Evolutionary conservation across 768 basidiomycete species (phyloP).

Genomic region (Xerocomus spinulosus): DNA sequence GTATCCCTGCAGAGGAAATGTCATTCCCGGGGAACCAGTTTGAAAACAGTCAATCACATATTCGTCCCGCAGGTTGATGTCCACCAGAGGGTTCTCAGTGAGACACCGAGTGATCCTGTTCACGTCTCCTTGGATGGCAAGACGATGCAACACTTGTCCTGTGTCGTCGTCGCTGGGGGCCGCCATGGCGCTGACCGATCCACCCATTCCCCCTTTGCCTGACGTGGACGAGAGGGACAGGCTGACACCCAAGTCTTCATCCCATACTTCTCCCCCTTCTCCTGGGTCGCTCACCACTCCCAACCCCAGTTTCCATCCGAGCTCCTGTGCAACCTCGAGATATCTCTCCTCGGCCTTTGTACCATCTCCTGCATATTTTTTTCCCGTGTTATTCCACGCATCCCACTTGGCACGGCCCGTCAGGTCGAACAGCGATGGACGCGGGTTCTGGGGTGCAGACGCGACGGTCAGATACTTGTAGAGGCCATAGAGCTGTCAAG

Average conservation of each 20-base stretch:
- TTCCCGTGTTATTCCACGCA: slow-evolving; percentile 59
- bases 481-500: slow-evolving; percentile 72
- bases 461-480: slow-evolving; percentile 73
- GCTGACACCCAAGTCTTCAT: slow-evolving; percentile 35
- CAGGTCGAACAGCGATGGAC: slow-evolving; percentile 76
- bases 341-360: slow-evolving; percentile 60
- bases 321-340: slow-evolving; percentile 56
- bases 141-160: slow-evolving; percentile 51
- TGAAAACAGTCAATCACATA: slow-evolving; percentile 53
- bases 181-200: slow-evolving; percentile 57
- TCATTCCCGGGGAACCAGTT: slow-evolving; percentile 2
- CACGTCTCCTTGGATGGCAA: slow-evolving; percentile 58
- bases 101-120: slow-evolving; percentile 43
- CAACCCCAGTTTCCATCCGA: slow-evolving; percentile 60
- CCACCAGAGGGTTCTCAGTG: slow-evolving; percentile 34
- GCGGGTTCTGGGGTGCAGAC: slow-evolving; percentile 46
- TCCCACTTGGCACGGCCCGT: slow-evolving; percentile 85
- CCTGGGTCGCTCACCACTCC: slow-evolving; percentile 4
- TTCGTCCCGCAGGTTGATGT: slow-evolving; percentile 64
- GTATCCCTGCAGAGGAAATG: slow-evolving; percentile 59
- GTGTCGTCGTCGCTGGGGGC: slow-evolving; percentile 38
- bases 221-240: slow-evolving; percentile 21
- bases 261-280: slow-evolving; percentile 38
- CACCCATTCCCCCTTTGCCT: slow-evolving; percentile 46
- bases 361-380: slow-evolving; percentile 40